Conservation (phyloP, 352 stramenopile genomes). For the Phytophthora capsici region DNA sequence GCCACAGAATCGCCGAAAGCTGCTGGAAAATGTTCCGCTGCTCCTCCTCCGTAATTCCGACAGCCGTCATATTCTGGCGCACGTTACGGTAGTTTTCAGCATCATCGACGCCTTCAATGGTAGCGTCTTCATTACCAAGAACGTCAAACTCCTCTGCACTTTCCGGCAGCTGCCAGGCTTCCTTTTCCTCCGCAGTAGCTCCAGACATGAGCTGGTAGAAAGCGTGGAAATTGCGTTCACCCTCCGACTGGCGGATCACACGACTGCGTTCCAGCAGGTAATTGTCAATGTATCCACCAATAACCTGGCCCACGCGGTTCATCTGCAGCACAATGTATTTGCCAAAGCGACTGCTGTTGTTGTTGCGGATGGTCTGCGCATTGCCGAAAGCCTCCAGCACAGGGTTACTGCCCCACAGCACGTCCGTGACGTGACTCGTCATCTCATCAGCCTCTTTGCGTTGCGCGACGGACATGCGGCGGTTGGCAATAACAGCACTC, state of each 20-base stretch:
- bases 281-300: conserved; percentile 86
- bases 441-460: conserved; percentile 76
- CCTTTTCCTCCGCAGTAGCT: conserved; percentile 54
- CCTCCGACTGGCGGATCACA: conserved; percentile 85
- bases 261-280: conserved; percentile 94
- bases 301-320: conserved; percentile 81
- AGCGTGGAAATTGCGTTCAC: conserved; percentile 94
- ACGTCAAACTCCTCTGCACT: conserved; percentile 68
- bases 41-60: conserved; percentile 78
- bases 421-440: conserved; percentile 74
- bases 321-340: conserved; percentile 91
- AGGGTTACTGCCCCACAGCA: conserved; percentile 82
- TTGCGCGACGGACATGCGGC: conserved; percentile 80
- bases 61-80: conserved; percentile 65
- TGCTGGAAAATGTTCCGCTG: conserved; percentile 80
- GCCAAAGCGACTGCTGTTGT: conserved; percentile 88
- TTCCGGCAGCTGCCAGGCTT: conserved; percentile 61
- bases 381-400: conserved; percentile 89
- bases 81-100: conserved; percentile 67
- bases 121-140: conserved; percentile 66
- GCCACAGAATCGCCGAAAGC: conserved; percentile 82
- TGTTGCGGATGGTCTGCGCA: conserved; percentile 88
- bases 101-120: conserved; percentile 84
- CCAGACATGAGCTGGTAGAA: conserved; percentile 93
- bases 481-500: conserved; percentile 75